Conservation (phyloP, 1,139 yeast species). For the Saccharomyces pastorianus region DNA sequence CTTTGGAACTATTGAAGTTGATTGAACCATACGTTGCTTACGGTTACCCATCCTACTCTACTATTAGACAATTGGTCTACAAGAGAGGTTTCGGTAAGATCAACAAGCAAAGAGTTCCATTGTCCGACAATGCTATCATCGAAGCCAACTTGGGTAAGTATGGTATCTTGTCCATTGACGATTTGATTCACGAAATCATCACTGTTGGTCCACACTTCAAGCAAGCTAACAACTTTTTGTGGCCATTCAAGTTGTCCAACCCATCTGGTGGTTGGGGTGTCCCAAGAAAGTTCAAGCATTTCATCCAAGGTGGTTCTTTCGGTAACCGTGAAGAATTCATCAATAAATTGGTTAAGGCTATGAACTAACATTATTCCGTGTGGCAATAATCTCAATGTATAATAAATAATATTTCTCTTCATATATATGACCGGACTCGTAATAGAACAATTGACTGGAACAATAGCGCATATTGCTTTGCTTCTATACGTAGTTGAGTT, state of each 20-base stretch:
- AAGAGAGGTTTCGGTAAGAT: slow-evolving; percentile 99
- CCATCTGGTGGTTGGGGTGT: slow-evolving; percentile 99
- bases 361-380: slow-evolving; percentile 53
- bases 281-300: slow-evolving; percentile 98
- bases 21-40: slow-evolving; percentile 99
- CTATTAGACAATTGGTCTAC: slow-evolving; percentile 95
- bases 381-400: not conserved
- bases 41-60: slow-evolving; percentile 97
- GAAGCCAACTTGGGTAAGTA: slow-evolving; percentile 91
- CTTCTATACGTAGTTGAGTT: not conserved
- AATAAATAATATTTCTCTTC: not conserved
- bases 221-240: slow-evolving; percentile 99
- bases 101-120: slow-evolving; percentile 96
- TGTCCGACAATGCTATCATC: slow-evolving; percentile 87
- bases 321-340: slow-evolving; percentile 99
- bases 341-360: slow-evolving; percentile 95
- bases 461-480: not conserved
- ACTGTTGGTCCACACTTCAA: slow-evolving; percentile 99
- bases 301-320: slow-evolving; percentile 99
- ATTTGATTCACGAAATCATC: slow-evolving; percentile 96
- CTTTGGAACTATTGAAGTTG: slow-evolving; percentile 89
- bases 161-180: slow-evolving; percentile 95
- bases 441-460: not conserved
- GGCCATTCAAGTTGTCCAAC: slow-evolving; percentile 99
- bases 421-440: not conserved